Percentiles rank a stretch among this genome's conserved stretches.
phyloP scores from a whole-genome alignment of 345 rosid genomes.

The Reutealis trisperma region DNA sequence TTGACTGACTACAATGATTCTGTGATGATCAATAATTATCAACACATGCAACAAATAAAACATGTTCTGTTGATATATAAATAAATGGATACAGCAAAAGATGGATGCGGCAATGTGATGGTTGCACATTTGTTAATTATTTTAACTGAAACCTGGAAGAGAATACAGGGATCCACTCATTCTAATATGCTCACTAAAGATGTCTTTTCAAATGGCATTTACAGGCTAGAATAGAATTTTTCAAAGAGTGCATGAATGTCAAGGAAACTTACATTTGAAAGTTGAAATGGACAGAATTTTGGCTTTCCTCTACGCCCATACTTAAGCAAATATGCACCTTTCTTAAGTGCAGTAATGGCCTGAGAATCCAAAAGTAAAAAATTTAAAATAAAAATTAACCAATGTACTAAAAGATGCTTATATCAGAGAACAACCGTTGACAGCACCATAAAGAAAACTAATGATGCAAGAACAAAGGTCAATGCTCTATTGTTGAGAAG shows the following conservation, averaged over 20 bases:
- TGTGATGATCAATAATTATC: background rate
- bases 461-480: background rate
- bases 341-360: conserved; percentile 86
- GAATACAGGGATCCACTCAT: background rate
- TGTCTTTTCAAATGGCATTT: background rate
- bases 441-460: background rate
- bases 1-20: background rate
- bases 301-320: conserved; percentile 93
- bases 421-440: background rate
- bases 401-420: background rate
- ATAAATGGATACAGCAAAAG: background rate
- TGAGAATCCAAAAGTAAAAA: conserved; percentile 17
- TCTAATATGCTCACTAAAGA: background rate
- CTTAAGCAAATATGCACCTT: conserved; percentile 78
- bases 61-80: background rate
- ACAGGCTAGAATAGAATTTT: background rate
- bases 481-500: background rate
- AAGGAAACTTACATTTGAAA: conserved; percentile 60
- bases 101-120: background rate
- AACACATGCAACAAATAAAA: background rate
- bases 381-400: background rate
- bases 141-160: background rate
- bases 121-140: background rate
- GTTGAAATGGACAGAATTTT: conserved; percentile 82
- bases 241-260: too few relatives aligned